Conservation (phyloP, 83 land plant species). For the Larix sibirica region DNA sequence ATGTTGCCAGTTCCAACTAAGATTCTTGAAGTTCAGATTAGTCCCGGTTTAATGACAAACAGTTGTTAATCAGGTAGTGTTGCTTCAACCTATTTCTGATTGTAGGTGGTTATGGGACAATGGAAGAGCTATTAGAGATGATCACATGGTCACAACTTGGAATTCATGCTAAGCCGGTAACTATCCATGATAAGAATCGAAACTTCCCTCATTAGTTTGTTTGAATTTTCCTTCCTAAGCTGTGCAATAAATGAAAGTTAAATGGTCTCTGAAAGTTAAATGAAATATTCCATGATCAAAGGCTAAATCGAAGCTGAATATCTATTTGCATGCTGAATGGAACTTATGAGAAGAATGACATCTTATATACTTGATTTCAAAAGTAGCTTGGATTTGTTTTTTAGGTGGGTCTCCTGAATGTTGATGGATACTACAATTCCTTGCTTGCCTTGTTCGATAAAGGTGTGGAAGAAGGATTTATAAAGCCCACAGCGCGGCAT, state of each 20-base stretch:
- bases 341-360: not conserved
- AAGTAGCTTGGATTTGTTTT: not conserved
- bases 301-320: not conserved
- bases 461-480: constrained; percentile 72
- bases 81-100: not conserved
- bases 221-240: too few species aligned
- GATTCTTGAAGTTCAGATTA: too few species aligned
- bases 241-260: too few species aligned
- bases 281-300: constrained; percentile 1
- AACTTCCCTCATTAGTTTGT: too few species aligned
- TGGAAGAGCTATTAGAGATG: constrained; percentile 86
- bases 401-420: constrained; percentile 85
- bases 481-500: constrained; percentile 56
- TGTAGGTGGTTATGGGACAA: constrained; percentile 87
- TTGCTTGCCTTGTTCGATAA: constrained; percentile 70
- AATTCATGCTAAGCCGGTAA: constrained; percentile 86
- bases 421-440: constrained; percentile 77
- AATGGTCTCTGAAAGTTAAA: not conserved
- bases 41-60: not conserved
- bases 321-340: not conserved
- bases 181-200: not conserved
- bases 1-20: too few species aligned
- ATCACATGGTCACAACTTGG: constrained; percentile 90
- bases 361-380: not conserved
- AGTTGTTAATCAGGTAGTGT: not conserved